Evolutionary conservation across 2,329 filamentous ascomycete genomes (phyloP).

Genomic region (Penicillium psychrosexuale): DNA sequence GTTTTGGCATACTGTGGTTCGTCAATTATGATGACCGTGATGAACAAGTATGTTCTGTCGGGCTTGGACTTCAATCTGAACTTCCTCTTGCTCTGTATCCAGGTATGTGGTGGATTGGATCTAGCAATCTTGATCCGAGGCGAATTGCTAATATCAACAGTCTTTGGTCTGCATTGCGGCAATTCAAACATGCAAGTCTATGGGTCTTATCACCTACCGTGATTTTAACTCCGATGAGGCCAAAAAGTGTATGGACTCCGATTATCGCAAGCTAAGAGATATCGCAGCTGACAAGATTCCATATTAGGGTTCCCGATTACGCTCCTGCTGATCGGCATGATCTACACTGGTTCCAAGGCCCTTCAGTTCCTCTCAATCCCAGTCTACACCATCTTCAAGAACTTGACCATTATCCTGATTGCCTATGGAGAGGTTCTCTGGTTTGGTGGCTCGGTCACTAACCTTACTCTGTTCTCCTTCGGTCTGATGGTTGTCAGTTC

Average conservation of each 20-base stretch:
- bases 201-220: conserved; percentile 75
- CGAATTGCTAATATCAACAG: conserved; percentile 47
- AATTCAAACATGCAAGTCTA: conserved; percentile 77
- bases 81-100: conserved; percentile 88
- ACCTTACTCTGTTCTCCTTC: conserved; percentile 86
- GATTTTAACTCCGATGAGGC: conserved; percentile 87
- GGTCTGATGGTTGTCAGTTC: conserved; percentile 96
- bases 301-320: conserved; percentile 88
- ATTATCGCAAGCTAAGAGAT: neutral
- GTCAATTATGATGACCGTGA: conserved; percentile 99
- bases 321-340: conserved; percentile 95
- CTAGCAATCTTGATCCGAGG: neutral
- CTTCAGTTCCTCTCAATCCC: conserved; percentile 95
- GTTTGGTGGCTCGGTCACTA: conserved; percentile 91
- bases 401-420: conserved; percentile 97
- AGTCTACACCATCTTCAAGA: conserved; percentile 99
- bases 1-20: conserved; percentile 89
- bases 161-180: conserved; percentile 83
- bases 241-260: conserved; percentile 70
- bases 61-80: conserved; percentile 91
- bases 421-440: conserved; percentile 97
- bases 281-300: neutral
- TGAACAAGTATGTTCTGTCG: conserved; percentile 97
- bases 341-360: conserved; percentile 95
- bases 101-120: conserved; percentile 60